Evolutionary conservation across 768 basidiomycete genomes (phyloP).

Genomic region (Porpolomopsis calyptriformis): DNA sequence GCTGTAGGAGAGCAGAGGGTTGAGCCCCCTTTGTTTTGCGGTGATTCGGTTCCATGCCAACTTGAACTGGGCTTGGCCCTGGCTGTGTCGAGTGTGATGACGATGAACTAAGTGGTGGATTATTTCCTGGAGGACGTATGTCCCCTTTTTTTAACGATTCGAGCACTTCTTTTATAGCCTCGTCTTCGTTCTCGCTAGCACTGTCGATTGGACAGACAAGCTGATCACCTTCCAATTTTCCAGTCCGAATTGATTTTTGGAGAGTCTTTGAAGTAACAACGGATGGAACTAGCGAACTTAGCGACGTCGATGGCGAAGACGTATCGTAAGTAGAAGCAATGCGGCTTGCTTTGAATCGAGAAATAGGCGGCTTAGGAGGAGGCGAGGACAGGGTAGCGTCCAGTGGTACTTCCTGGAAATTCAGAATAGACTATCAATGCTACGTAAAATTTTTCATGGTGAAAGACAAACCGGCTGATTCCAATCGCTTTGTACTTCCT

Average conservation of each 20-base stretch:
- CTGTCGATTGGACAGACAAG: conserved; percentile 45
- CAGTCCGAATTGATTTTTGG: conserved; percentile 43
- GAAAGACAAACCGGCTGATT: conserved; percentile 31
- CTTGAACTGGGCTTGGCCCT: background rate
- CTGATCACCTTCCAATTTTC: conserved; percentile 40
- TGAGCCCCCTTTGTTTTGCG: too few species aligned
- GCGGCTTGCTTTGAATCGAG: conserved; percentile 54
- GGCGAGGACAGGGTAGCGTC: conserved; percentile 32
- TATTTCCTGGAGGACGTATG: too few species aligned
- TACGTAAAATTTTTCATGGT: conserved; percentile 4
- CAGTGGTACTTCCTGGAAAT: conserved; percentile 29
- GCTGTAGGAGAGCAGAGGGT: too few species aligned
- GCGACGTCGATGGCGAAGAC: conserved; percentile 30
- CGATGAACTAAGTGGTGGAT: conserved; percentile 5
- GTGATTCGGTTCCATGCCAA: too few species aligned
- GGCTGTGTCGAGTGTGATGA: too few species aligned
- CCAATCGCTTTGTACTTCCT: conserved; percentile 30
- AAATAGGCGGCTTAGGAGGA: conserved; percentile 40
- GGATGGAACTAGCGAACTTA: conserved; percentile 35
- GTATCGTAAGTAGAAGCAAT: conserved; percentile 39
- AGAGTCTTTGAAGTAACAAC: conserved; percentile 36
- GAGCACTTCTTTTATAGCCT: conserved; percentile 37
- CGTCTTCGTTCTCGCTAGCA: conserved; percentile 45
- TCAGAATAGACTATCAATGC: background rate
- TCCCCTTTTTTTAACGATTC: conserved; percentile 41